These are phyloP conservation scores for Pavlovales sp. DNA, from an alignment of 208 protist species.

Conservation along the genomic window DNA sequence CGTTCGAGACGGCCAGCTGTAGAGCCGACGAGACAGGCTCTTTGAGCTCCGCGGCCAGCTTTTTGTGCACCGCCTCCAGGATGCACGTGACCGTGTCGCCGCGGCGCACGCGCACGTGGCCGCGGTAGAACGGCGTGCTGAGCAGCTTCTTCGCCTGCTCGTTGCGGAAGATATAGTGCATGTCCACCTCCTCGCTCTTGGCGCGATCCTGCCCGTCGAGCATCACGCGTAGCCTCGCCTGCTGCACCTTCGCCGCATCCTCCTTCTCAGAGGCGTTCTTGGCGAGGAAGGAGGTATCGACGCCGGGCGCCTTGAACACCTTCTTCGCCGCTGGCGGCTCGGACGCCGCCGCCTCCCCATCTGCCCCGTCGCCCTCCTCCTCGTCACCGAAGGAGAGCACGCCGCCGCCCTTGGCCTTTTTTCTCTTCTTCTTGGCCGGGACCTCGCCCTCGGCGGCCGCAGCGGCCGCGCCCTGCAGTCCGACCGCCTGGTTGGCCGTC, in stretches of 20 bases:
- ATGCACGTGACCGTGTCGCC: neutral
- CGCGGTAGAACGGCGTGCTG: neutral
- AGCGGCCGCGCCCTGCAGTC: neutral
- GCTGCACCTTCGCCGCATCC: neutral
- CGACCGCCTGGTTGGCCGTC: neutral
- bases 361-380: neutral
- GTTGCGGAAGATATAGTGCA: neutral
- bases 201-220: neutral
- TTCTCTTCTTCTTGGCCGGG: neutral
- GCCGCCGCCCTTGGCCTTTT: neutral
- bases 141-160: neutral
- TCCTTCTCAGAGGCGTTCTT: neutral
- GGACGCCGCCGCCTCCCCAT: neutral
- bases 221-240: neutral
- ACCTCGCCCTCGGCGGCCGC: neutral
- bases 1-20: neutral
- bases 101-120: neutral
- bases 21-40: neutral
- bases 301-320: neutral
- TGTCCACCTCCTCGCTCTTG: neutral
- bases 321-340: neutral
- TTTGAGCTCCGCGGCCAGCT: neutral
- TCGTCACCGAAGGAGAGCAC: neutral
- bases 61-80: neutral
- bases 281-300: neutral